A percentile compares a stretch with the other conserved stretches of the same genome.
Conservation (phyloP, 495 filamentous ascomycete species). For the Penicillium desertorum region DNA sequence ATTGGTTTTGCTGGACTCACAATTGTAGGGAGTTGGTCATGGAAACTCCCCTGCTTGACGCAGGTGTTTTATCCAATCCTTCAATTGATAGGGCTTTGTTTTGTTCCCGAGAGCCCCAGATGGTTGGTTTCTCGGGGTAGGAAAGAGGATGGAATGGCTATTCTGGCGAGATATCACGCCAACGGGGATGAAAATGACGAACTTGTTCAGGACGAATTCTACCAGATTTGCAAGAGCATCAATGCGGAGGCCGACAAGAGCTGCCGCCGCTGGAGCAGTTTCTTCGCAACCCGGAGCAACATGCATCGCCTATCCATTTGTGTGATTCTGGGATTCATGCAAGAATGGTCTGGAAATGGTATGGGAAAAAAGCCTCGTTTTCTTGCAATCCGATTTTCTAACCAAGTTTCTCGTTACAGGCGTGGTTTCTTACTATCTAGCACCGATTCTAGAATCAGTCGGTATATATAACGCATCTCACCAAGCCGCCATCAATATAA, state of each 20-base stretch:
- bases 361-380: neutral
- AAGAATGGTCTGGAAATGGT: slow-evolving; percentile 69
- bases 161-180: slow-evolving; percentile 41
- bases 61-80: slow-evolving; percentile 25
- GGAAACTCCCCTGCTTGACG: slow-evolving; percentile 27
- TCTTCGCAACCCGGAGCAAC: slow-evolving; percentile 66
- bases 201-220: slow-evolving; percentile 34
- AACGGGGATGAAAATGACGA: slow-evolving; percentile 28
- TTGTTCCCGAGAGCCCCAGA: slow-evolving; percentile 30
- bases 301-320: slow-evolving; percentile 59
- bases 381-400: neutral
- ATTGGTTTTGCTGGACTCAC: slow-evolving; percentile 23
- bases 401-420: slow-evolving; percentile 14
- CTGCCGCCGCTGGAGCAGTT: slow-evolving; percentile 34
- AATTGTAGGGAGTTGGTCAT: slow-evolving; percentile 26
- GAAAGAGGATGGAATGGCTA: slow-evolving; percentile 38
- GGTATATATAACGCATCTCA: slow-evolving; percentile 50
- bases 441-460: slow-evolving; percentile 53
- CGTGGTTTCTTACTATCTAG: slow-evolving; percentile 63
- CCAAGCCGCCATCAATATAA: slow-evolving; percentile 40
- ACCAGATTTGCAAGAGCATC: slow-evolving; percentile 52
- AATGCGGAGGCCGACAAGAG: slow-evolving; percentile 34
- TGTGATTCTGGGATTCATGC: slow-evolving; percentile 55
- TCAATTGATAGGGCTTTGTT: slow-evolving; percentile 18
- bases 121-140: slow-evolving; percentile 47